A percentile compares a stretch with the other conserved stretches of the same genome.
Evolutionary conservation across 2,329 filamentous ascomycete genomes (phyloP).

Genomic region (Microdochium trichocladiopsis): DNA sequence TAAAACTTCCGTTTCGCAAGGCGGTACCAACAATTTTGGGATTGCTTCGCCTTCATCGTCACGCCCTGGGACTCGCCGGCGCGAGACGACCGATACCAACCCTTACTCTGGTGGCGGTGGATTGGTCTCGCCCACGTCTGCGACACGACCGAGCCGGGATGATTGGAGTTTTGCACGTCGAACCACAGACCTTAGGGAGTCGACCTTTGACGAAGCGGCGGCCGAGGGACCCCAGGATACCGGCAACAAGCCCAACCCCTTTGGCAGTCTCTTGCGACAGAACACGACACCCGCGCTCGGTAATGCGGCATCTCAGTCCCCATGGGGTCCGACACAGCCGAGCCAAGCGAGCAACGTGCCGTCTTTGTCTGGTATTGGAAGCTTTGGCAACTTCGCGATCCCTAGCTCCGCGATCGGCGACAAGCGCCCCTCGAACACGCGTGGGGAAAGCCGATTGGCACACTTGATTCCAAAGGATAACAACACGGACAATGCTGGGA

Average conservation of each 20-base stretch:
- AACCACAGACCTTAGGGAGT: constrained; percentile 44
- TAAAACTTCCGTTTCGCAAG: constrained; percentile 77
- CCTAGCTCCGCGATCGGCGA: constrained; percentile 54
- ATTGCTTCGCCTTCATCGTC: constrained; percentile 66
- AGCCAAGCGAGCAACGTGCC: constrained; percentile 46
- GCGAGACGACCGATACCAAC: constrained; percentile 71
- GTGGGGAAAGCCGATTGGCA: constrained; percentile 78
- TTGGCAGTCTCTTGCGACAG: constrained; percentile 43
- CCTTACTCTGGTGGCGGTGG: constrained; percentile 42
- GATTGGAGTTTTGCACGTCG: constrained; percentile 53
- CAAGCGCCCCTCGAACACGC: constrained; percentile 64
- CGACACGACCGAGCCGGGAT: constrained; percentile 54
- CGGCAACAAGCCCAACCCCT: constrained; percentile 24
- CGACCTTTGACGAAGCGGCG: constrained; percentile 43
- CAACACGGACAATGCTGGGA: constrained; percentile 55
- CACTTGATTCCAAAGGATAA: constrained; percentile 79
- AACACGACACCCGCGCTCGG: constrained; percentile 42
- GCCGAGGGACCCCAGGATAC: constrained; percentile 26
- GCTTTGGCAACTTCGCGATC: constrained; percentile 86
- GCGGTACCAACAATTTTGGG: constrained; percentile 56
- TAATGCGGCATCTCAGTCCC: constrained; percentile 34
- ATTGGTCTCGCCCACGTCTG: constrained; percentile 53
- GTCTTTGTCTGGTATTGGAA: constrained; percentile 66
- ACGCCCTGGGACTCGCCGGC: constrained; percentile 70
- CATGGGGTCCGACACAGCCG: constrained; percentile 29